Evolutionary conservation across 202 grass and related monocot genomes (phyloP), one percentile per base, ranked within the genome.

Genomic region (Miscanthus sacchariflorus): DNA sequence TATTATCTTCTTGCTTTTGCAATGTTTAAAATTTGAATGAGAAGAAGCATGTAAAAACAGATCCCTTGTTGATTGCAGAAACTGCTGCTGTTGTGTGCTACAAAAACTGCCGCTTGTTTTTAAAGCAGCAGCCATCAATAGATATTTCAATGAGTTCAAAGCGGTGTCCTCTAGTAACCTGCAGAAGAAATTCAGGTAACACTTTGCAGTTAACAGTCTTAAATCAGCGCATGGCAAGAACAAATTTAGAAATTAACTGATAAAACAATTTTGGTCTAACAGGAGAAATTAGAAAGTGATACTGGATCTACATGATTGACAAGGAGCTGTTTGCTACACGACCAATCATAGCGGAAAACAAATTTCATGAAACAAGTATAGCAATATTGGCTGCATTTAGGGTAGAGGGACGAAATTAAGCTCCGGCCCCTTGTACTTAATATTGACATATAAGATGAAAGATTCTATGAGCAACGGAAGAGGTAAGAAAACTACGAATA

Each of bases 1-100:
- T 67, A 54, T 87, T 91, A 21, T 77, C 12, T 83, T 88, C 61
- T 49, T 93, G 54, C 63, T 90, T 76, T 83, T 89, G 76, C 68
- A 92, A 52, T 61, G 69, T 67, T 79, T 79, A 49, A 84, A 40
- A 78, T 77, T 85, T 46, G 78, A 86, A 69, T 76, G 87, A 35
- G 68, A 52, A 74, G 5, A 81, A 61, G 30, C 18, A 4, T 58
- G 75, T 33, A 59, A 38, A 78, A 36, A 58, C 28, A n/a, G 30
- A 78, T 78, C 75, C 75, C 10, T 23, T 36, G 27, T 77, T 78
- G 75, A 39, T 19, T 81, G 61, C 27, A 81, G 70, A 46, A 71
- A 67, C 33, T 74, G 87, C 12, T 67, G 70, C 13, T 70, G 77
- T 61, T 76, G 70, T 76, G 70, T n/a, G 27, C 50, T 70, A 63